Evolutionary conservation across 192 early-diverging fungal species (phyloP), one percentile per base, ranked within the genome.

Genomic region (Spinellus fusiger): DNA sequence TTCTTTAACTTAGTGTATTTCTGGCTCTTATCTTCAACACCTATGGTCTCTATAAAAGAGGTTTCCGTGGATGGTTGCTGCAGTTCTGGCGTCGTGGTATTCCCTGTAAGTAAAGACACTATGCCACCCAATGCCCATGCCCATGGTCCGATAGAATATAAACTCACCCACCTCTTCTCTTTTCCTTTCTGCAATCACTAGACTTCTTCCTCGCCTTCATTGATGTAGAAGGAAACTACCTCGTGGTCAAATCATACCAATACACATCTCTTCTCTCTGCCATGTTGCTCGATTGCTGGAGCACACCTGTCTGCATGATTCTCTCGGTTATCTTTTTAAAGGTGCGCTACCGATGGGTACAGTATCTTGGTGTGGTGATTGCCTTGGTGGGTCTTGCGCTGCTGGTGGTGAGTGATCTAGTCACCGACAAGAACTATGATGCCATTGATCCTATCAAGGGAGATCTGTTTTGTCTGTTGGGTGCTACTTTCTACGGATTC

Each of bases 181-280:
- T 38, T 40, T 54, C 60, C 26, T 62, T 55, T 59, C 40, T n/a
- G n/a, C n/a, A n/a, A n/a, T n/a, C n/a, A n/a, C 16, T 59, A 75
- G 75, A 84, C 34, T 62, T 89, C 22, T 35, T 89, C 4, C 66
- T 92, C 64, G 83, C 80, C 1, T 55, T 82, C 8, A 81, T 86
- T 13, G 89, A 92, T 68, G 87, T 92, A 2, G 88, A 92, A 68
- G 89, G 86, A 64, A 92, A 92, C 58, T 92, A 86, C 60, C 88
- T 92, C 77, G 82, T 86, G 13, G 83, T 89, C 54, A 90, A 89
- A 73, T 83, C 87, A 7, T 92, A 80, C 56, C 73, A 68, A 59
- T 90, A 90, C 63, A 92, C 89, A 16, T 88, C 86, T 15, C 59
- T 89, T 1, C 71, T 92, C 34, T 89, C 88, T 0, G 84, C 81